Percentiles rank a stretch among this genome's conserved stretches.
These are phyloP conservation scores for Amanita fuliginea DNA, from an alignment of 768 basidiomycete genomes.

Conservation along the genomic window DNA sequence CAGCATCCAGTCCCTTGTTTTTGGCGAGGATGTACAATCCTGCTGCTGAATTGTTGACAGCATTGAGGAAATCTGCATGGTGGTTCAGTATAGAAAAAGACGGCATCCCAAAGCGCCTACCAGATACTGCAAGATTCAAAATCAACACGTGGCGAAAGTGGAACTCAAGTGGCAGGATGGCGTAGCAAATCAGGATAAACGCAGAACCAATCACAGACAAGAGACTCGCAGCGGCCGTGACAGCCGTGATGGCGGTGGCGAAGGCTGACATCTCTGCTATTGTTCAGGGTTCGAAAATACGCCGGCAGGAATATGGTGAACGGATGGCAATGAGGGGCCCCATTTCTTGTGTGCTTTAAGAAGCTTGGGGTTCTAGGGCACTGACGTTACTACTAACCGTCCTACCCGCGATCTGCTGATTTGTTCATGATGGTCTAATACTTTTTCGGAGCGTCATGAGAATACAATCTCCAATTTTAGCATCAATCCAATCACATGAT, in stretches of 20 bases:
- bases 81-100: neutral
- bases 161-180: constrained; percentile 4
- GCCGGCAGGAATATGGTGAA: no score
- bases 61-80: constrained; percentile 5
- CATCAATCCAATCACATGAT: no score
- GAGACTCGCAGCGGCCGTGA: neutral
- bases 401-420: no score
- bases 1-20: neutral
- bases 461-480: no score
- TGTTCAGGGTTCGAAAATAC: neutral
- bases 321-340: no score
- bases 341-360: no score
- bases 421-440: no score
- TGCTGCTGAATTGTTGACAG: constrained; percentile 3
- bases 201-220: constrained; percentile 6
- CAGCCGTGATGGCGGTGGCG: neutral
- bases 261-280: neutral
- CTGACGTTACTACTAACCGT: no score
- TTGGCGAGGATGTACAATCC: constrained; percentile 5
- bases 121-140: constrained; percentile 6
- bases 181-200: constrained; percentile 8
- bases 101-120: neutral
- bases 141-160: constrained; percentile 9
- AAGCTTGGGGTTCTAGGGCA: no score
- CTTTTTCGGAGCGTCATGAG: no score